Evolutionary conservation across 2,329 filamentous ascomycete genomes (phyloP).

Genomic region (Knufia fluminis): DNA sequence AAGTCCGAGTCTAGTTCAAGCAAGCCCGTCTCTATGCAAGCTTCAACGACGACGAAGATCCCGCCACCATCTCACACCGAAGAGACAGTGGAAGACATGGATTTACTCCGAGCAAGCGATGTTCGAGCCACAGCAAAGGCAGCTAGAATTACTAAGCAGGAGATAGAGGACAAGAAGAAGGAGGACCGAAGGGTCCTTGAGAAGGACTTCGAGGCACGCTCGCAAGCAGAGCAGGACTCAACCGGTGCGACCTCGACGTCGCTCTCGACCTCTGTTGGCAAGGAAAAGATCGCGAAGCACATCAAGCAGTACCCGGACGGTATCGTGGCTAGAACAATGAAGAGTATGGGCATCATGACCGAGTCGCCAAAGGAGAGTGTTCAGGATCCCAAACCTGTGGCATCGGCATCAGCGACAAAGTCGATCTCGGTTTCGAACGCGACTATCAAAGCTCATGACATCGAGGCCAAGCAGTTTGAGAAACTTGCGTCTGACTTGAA

Average conservation of each 20-base stretch:
- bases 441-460: not conserved
- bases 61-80: conserved; percentile 2
- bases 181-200: conserved; percentile 20
- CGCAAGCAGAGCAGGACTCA: conserved; percentile 12
- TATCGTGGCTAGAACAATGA: conserved; percentile 22
- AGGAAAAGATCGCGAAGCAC: conserved; percentile 17
- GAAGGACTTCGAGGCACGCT: conserved; percentile 18
- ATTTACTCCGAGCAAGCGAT: conserved; percentile 29
- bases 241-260: not conserved
- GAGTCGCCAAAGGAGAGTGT: conserved; percentile 11
- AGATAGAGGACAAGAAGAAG: conserved; percentile 18
- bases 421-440: not conserved
- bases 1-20: conserved; percentile 3
- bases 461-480: not conserved
- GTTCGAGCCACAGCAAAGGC: conserved; percentile 27
- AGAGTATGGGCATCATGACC: conserved; percentile 12
- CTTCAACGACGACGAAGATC: not conserved
- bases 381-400: too few species aligned
- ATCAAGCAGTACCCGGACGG: conserved; percentile 19
- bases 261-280: conserved; percentile 2
- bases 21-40: conserved; percentile 13
- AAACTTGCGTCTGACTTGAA: conserved; percentile 16
- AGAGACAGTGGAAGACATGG: conserved; percentile 23
- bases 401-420: not conserved
- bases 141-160: conserved; percentile 18